A percentile compares a stretch with the other conserved stretches of the same genome.
phyloP scores from a whole-genome alignment of 768 basidiomycete species.

The Termitomyces sp. region DNA sequence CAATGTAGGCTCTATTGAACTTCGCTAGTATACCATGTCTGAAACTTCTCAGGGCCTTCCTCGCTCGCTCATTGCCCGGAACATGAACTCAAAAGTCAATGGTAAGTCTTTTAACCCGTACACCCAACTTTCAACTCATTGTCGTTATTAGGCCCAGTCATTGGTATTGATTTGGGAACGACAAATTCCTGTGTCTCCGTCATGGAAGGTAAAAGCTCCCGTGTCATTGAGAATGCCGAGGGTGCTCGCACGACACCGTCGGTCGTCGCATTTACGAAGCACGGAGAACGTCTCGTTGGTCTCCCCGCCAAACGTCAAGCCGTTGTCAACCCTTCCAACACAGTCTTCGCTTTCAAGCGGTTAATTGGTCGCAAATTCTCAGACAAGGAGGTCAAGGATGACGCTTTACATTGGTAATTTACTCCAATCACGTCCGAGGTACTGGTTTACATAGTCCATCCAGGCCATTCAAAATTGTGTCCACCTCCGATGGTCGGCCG shows the following conservation, averaged over 20 bases:
- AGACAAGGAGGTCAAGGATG: constrained; percentile 92
- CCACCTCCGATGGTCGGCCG: constrained; percentile 69
- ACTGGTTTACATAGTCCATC: neutral
- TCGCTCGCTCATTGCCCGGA: constrained; percentile 76
- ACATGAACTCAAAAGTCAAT: constrained; percentile 93
- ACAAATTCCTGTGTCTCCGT: constrained; percentile 90
- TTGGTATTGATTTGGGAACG: constrained; percentile 96
- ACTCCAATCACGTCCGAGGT: neutral
- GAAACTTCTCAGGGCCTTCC: constrained; percentile 47
- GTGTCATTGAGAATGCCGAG: constrained; percentile 96
- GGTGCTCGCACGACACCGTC: constrained; percentile 98
- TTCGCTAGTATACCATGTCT: neutral
- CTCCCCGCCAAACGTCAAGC: constrained; percentile 97
- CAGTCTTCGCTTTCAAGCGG: constrained; percentile 92
- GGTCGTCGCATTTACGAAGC: constrained; percentile 97
- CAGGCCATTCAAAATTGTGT: constrained; percentile 80
- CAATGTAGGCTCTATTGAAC: constrained; percentile 47
- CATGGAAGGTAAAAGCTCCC: constrained; percentile 93
- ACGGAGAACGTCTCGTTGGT: constrained; percentile 94
- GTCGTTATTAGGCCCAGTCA: constrained; percentile 61
- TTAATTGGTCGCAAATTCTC: constrained; percentile 86
- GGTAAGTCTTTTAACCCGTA: constrained; percentile 42
- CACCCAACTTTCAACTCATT: constrained; percentile 1
- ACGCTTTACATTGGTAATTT: constrained; percentile 76
- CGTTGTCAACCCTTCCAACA: constrained; percentile 92